Conservation (phyloP, 1,284 basidiomycete genomes). For the Papiliotrema fonsecae region DNA sequence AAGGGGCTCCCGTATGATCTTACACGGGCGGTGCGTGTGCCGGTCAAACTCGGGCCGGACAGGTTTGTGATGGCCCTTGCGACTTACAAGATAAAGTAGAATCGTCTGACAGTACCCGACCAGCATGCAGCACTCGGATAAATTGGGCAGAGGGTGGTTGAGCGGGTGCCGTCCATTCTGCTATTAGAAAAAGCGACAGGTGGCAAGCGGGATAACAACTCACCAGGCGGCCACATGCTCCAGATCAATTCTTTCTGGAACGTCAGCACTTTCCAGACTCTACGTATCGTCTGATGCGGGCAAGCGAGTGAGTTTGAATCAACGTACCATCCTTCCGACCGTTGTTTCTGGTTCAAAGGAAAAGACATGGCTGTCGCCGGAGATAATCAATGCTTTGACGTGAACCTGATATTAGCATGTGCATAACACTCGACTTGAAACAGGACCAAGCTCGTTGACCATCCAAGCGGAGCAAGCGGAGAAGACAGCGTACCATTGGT, state of each 20-base stretch:
- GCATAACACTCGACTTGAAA: neutral
- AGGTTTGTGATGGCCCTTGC: too few relatives aligned
- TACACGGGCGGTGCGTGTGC: too few relatives aligned
- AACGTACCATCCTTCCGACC: slow-evolving; percentile 58
- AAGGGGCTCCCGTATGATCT: too few relatives aligned
- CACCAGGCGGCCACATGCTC: slow-evolving; percentile 75
- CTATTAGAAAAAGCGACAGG: neutral
- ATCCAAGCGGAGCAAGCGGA: neutral
- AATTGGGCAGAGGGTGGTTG: slow-evolving; percentile 73
- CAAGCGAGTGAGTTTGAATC: neutral
- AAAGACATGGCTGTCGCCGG: slow-evolving; percentile 66
- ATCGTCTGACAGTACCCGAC: slow-evolving; percentile 78
- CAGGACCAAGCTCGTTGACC: neutral
- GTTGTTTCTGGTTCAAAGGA: slow-evolving; percentile 72
- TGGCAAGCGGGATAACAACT: slow-evolving; percentile 25
- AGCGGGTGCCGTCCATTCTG: slow-evolving; percentile 66
- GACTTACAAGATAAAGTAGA: slow-evolving; percentile 66
- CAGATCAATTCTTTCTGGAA: slow-evolving; percentile 68
- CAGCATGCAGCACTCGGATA: slow-evolving; percentile 71
- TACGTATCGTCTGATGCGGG: neutral
- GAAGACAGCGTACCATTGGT: neutral
- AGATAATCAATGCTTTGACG: slow-evolving; percentile 70
- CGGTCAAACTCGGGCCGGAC: too few relatives aligned
- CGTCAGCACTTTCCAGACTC: neutral
- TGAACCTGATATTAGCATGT: slow-evolving; percentile 51